Base-by-base conservation (phyloP, 306 rosid species). In the Cucumis cinereus region DNA sequence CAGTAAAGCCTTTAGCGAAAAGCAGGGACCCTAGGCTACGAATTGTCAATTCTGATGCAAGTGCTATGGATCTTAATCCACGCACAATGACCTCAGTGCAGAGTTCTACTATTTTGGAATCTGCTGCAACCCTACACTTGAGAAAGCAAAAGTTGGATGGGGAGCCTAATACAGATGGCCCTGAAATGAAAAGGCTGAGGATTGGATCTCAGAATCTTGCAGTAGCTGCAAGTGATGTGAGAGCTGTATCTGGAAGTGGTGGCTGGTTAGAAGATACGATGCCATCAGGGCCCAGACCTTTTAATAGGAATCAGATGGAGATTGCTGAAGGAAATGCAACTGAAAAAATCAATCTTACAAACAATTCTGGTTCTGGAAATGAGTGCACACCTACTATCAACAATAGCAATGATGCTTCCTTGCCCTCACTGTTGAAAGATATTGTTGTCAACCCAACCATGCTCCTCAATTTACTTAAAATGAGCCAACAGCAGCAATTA, bases 1-100 rank as follows among this genome's bases (percentile, higher is more conserved):
- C 69, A 14, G 4, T 78, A 50, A 91, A 91, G 89, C 75, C 80
- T 80, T 77, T 91, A 22, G 83, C 88, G n/a, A 95, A 86, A 82
- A 83, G 84, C 86, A 89, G 98, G 84, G 99, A 95, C 81, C 99
- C 99, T 56, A 89, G 99, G 91, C 97, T 87, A 72, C 95, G 92
- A 60, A 79, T 86, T 74, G 82, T 85, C 77, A 88, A 87, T 83
- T 76, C 93, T 61, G 93, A 92, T 83, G 74, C 64, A 30, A 83
- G 80, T 84, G 74, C 78, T 33, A 77, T 78, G 77, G 90, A 87
- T 81, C 85, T 82, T 80, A 91, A 86, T 77, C 87, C 82, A 79
- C 79, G 85, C 57, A 74, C 86, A 58, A 36, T 78, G 53, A 16
- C 82, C n/a, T 41, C 55, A 36, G 64, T 79, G 78, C 82, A 82